phyloP scores from a whole-genome alignment of 208 protist species.

The Kentomonas sorsogonicus region DNA sequence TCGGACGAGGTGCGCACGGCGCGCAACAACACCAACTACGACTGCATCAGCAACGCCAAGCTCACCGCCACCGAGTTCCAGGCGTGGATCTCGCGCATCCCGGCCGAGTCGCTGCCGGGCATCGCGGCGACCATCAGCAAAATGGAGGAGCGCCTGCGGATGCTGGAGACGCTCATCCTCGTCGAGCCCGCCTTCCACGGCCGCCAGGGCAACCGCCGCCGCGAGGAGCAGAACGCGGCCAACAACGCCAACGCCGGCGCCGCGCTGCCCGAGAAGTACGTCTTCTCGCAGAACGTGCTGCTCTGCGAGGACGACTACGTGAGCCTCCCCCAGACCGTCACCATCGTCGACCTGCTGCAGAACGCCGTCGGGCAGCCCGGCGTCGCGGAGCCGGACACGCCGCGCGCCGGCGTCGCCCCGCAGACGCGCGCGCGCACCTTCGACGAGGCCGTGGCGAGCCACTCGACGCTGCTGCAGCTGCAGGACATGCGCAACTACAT shows the following conservation, averaged over 20 bases:
- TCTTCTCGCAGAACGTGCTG: constrained; percentile 88
- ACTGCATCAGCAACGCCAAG: constrained; percentile 90
- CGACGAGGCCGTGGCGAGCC: constrained; percentile 82
- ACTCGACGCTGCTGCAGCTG: constrained; percentile 87
- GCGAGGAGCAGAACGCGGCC: constrained; percentile 38
- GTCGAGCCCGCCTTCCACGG: constrained; percentile 78
- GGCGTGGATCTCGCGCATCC: constrained; percentile 61
- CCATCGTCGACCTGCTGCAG: constrained; percentile 81
- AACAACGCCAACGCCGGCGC: constrained; percentile 12
- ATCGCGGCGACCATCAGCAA: constrained; percentile 57
- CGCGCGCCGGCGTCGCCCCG: constrained; percentile 55
- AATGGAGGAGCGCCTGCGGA: constrained; percentile 78
- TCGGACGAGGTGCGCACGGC: constrained; percentile 69
- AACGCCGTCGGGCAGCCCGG: constrained; percentile 77
- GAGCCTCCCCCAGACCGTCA: constrained; percentile 78
- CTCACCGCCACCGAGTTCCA: constrained; percentile 71
- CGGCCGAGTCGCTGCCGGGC: constrained; percentile 42
- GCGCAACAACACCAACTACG: constrained; percentile 88
- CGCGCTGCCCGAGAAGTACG: constrained; percentile 64
- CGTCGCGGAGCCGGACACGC: constrained; percentile 81
- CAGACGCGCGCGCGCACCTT: constrained; percentile 37
- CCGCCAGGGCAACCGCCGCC: constrained; percentile 53
- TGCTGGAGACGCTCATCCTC: constrained; percentile 75
- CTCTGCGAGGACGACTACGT: constrained; percentile 81
- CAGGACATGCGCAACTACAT: constrained; percentile 87